A percentile compares a stretch with the other conserved stretches of the same genome.
These are phyloP conservation scores for Xylaria scruposa DNA, from an alignment of 495 filamentous ascomycete species.

Conservation along the genomic window DNA sequence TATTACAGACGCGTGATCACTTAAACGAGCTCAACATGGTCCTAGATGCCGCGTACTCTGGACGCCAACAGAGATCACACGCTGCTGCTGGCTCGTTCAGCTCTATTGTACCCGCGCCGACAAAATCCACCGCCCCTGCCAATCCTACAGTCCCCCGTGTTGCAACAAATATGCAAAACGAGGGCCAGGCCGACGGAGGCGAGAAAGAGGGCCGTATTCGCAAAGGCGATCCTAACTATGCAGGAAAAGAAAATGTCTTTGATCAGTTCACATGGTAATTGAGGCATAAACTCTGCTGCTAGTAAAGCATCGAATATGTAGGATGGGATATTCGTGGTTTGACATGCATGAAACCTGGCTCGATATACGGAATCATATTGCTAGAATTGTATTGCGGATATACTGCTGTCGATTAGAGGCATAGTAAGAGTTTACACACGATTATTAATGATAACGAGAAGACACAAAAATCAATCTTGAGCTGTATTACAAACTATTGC, in stretches of 20 bases:
- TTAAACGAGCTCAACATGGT: neutral
- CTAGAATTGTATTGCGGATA: neutral
- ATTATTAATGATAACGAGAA: neutral
- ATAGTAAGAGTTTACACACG: neutral
- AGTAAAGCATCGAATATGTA: neutral
- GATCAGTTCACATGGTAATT: constrained; percentile 19
- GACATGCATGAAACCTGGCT: constrained; percentile 2
- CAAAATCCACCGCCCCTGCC: neutral
- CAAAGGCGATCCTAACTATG: neutral
- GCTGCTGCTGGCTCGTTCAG: constrained; percentile 4
- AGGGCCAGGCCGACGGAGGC: neutral
- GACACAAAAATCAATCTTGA: neutral
- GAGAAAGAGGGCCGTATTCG: neutral
- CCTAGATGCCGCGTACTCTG: constrained; percentile 6
- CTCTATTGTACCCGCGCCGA: neutral
- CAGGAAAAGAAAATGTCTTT: neutral
- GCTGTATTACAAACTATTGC: neutral
- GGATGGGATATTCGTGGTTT: neutral
- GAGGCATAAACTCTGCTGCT: neutral
- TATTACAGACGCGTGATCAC: neutral
- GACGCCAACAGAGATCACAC: neutral
- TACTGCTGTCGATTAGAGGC: neutral
- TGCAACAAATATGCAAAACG: neutral
- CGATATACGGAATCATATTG: neutral
- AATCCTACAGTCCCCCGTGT: neutral